Evolutionary conservation across 2,329 filamentous ascomycete species (phyloP).

Genomic region (Fusarium sp.): DNA sequence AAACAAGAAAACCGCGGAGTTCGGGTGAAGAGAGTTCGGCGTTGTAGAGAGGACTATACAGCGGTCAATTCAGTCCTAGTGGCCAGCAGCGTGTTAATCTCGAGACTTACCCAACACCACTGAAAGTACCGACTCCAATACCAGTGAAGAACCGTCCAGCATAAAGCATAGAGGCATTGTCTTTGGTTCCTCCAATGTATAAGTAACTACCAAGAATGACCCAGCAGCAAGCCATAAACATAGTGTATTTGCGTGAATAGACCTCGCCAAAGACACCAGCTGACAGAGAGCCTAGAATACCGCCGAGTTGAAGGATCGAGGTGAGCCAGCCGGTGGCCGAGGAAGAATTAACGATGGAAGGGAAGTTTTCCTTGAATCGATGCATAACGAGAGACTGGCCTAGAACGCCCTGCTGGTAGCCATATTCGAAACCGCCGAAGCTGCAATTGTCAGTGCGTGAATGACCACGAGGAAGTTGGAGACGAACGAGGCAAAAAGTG

Average conservation of each 20-base stretch:
- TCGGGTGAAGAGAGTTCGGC: constrained; percentile 71
- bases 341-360: constrained; percentile 60
- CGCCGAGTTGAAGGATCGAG: constrained; percentile 63
- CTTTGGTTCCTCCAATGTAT: constrained; percentile 58
- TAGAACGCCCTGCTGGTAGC: constrained; percentile 64
- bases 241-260: constrained; percentile 65
- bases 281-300: constrained; percentile 61
- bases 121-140: constrained; percentile 62
- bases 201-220: constrained; percentile 61
- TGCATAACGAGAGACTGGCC: constrained; percentile 67
- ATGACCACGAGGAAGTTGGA: rapidly evolving
- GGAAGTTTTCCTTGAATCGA: constrained; percentile 63
- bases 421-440: constrained; percentile 44
- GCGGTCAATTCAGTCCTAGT: not conserved
- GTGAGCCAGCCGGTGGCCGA: constrained; percentile 65
- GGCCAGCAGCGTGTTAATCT: not conserved
- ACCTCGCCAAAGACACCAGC: constrained; percentile 63
- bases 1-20: constrained; percentile 73
- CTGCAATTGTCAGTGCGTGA: not conserved
- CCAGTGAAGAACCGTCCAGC: constrained; percentile 65
- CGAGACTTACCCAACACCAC: constrained; percentile 52
- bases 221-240: constrained; percentile 63
- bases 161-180: constrained; percentile 58
- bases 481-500: constrained; percentile 44
- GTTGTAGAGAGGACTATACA: constrained; percentile 58